phyloP scores from a whole-genome alignment of 306 rosid genomes.

The Ormosia emarginata region DNA sequence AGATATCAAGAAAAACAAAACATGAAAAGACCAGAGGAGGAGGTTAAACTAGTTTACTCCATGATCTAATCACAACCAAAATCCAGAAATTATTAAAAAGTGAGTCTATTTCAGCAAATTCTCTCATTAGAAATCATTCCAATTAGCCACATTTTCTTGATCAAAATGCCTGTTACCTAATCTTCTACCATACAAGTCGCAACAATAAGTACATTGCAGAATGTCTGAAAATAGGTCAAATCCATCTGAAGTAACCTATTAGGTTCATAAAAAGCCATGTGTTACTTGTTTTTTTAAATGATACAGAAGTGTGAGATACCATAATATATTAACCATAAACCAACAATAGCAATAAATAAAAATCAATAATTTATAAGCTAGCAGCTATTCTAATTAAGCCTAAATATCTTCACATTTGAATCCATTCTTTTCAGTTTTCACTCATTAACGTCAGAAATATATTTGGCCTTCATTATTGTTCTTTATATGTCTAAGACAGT shows the following conservation, averaged over 20 bases:
- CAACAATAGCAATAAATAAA: not conserved
- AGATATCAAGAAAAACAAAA: not conserved
- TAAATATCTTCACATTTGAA: conserved; percentile 11
- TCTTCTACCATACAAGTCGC: conserved; percentile 1
- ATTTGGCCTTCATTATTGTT: conserved; percentile 2
- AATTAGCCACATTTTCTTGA: not conserved
- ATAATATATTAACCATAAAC: not conserved
- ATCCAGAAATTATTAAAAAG: not conserved
- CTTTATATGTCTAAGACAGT: not conserved
- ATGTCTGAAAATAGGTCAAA: not conserved
- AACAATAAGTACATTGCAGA: conserved; percentile 2
- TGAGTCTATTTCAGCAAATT: not conserved
- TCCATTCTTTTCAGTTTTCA: conserved; percentile 16
- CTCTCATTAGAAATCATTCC: conserved; percentile 9
- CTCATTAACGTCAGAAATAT: not conserved
- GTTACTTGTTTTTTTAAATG: conserved; percentile 5
- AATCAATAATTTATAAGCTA: not conserved
- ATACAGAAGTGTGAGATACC: not conserved
- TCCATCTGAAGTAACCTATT: not conserved
- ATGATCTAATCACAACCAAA: not conserved
- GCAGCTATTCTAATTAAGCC: conserved; percentile 1
- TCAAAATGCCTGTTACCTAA: conserved; percentile 3
- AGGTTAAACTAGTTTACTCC: conserved; percentile 8
- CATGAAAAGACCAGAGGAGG: not conserved
- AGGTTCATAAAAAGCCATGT: not conserved